Evolutionary conservation across 2,329 filamentous ascomycete species (phyloP), one percentile per base, ranked within the genome.

Genomic region (Metarhizium sp.): DNA sequence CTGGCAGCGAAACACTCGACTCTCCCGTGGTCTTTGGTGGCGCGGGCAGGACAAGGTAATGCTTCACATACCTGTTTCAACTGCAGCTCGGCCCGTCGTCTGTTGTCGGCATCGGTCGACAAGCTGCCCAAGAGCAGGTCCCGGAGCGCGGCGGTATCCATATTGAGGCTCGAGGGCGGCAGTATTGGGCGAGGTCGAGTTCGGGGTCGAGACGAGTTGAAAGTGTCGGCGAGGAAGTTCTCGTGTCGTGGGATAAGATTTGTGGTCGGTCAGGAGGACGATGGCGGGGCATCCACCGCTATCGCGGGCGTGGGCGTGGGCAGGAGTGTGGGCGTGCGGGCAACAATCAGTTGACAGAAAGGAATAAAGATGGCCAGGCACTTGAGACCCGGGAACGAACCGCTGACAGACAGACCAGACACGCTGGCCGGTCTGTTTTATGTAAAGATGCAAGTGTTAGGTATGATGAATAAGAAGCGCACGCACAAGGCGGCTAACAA

Each of bases 121-220:
- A 92, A 83, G 63, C 87, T 91, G 68, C 86, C 84, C 70, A 84
- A 80, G 68, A 92, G 86, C 76, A 88, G 85, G 77, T 81, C 84
- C 76, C 88, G 82, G 72, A 92, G 79, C 70, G 81, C 82, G 71
- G 81, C 78, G 72, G 82, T 82, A 78, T 91, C 87, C 88, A 92
- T 92, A 71, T 50, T 55, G 53, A 57, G 45, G 36, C 40, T 51
- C 51, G 38, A 50, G 11, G 36, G 42, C 49, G 54, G 50, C 47
- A 51, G 54, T 43, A 53, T 30, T 46, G 14, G 43, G 47, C 42
- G 42, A 45, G 42, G 42, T 18, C 42, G 2, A 45, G 18, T 5
- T 40, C 38, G 38, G 14, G 53, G 30, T 25, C 29, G 49, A 40
- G 42, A 40, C 42, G 40, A 50, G 43, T n/a, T 42, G n/a, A 38